Conservation (phyloP, 78 protist genomes). For the Monocercomonoides exilis region DNA sequence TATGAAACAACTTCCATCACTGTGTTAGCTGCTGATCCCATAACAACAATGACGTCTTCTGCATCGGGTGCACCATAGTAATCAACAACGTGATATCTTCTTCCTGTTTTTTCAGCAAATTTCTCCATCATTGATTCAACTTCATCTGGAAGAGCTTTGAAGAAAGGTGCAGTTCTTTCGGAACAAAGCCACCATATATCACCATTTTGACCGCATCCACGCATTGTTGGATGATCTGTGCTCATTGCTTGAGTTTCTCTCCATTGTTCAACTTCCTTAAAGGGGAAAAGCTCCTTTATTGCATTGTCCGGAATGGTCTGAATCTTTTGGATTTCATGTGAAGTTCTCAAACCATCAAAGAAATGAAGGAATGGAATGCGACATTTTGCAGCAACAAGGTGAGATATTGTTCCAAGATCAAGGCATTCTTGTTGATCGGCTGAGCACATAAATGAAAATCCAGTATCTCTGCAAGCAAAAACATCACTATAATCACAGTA, state of each 20-base stretch:
- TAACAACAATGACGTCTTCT: constrained; percentile 39
- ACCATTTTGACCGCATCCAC: constrained; percentile 37
- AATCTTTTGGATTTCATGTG: constrained; percentile 31
- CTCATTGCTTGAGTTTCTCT: constrained; percentile 29
- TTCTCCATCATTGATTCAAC: constrained; percentile 22
- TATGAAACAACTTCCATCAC: constrained; percentile 15
- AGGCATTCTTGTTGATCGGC: constrained; percentile 38
- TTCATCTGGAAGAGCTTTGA: constrained; percentile 32
- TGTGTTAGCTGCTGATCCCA: constrained; percentile 44
- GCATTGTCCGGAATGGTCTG: not conserved
- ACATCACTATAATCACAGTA: constrained; percentile 61
- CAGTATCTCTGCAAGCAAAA: constrained; percentile 42
- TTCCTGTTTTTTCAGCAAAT: constrained; percentile 40
- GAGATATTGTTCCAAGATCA: constrained; percentile 50
- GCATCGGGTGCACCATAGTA: constrained; percentile 61
- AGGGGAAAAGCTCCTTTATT: not conserved
- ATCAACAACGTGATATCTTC: constrained; percentile 37
- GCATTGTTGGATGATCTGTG: constrained; percentile 44
- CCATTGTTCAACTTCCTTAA: constrained; percentile 31
- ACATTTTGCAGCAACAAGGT: constrained; percentile 29
- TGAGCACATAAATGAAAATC: constrained; percentile 41
- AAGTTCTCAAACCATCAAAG: constrained; percentile 59
- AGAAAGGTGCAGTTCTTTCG: constrained; percentile 37
- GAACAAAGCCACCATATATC: constrained; percentile 45
- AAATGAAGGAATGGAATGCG: constrained; percentile 57